Percentiles rank a stretch among this genome's conserved stretches.
These are phyloP conservation scores for Lomentospora prolificans DNA, from an alignment of 2,329 filamentous ascomycete genomes.

Conservation along the genomic window DNA sequence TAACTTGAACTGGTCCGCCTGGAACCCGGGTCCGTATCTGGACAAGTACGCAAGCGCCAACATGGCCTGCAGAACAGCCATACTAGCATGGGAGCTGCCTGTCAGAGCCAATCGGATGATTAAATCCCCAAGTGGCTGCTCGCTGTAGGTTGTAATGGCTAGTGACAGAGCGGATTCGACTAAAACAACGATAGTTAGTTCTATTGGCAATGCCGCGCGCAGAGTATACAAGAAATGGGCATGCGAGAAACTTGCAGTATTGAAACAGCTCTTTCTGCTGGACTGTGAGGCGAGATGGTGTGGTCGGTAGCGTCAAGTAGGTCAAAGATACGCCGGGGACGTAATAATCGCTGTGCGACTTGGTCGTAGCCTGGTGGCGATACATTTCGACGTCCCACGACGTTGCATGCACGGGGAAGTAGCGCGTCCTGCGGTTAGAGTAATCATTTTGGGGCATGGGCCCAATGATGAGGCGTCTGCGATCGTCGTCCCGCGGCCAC, in stretches of 20 bases:
- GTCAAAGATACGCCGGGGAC: not conserved
- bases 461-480: constrained; percentile 15
- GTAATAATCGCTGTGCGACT: not conserved
- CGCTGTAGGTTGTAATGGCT: constrained; percentile 10
- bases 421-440: not conserved
- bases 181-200: not conserved
- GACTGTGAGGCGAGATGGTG: not conserved
- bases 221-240: no score
- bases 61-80: constrained; percentile 16
- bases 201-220: no score
- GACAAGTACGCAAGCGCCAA: constrained; percentile 18
- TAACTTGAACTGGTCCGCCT: constrained; percentile 18
- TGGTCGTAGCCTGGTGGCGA: not conserved
- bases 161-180: constrained; percentile 6
- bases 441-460: not conserved
- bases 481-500: constrained; percentile 18
- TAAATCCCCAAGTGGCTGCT: constrained; percentile 14
- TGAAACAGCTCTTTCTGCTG: constrained; percentile 8
- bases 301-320: not conserved
- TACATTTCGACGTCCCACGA: constrained; percentile 14
- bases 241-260: constrained; percentile 11
- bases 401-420: constrained; percentile 16
- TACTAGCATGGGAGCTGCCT: constrained; percentile 12
- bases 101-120: constrained; percentile 17
- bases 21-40: constrained; percentile 14